Evolutionary conservation across 768 basidiomycete species (phyloP), one percentile per base, ranked within the genome.

Genomic region (Leccinum aurantiacum): DNA sequence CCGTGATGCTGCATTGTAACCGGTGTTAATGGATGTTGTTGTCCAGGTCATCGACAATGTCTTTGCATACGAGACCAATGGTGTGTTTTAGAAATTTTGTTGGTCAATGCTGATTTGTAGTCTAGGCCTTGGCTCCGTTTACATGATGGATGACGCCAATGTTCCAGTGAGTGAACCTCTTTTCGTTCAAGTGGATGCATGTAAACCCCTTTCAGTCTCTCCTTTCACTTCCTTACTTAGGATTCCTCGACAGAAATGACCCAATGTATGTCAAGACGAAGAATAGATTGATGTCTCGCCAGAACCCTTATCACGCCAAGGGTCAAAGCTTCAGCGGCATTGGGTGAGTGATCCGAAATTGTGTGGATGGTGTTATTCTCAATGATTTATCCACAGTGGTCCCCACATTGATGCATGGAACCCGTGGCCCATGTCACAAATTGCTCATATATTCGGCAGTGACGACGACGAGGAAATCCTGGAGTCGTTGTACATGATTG

Each of bases 71-170:
- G 90, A 91, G 71, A 85, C 82, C 0, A 90, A 92, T 67, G 90
- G 86, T 84, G 61, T 56, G 69, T 62, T 55, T 17, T 15, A 41
- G 46, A 46, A 13, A 35, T 50, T 6, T 27, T 8, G 29, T 17
- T 48, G 29, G 10, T 13, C 47, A 27, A 25, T 27, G 17, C 50
- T 54, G 52, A 57, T 17, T 35, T 14, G 14, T 55, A 19, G 33
- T 29, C 14, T 60, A 86, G 86, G 89, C 8, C 80, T 88, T 53
- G 88, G 90, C 35, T 82, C 84, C 10, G 77, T 84, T 58, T 90
- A 90, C 70, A 82, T 90, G 19, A 91, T 91, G 90, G 90, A 91
- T 64, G 90, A 92, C 64, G 90, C 90, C 6, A 92, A 92, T 63
- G 90, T 92, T 47, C 90, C 90, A 5, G 89, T 90, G 70, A 65